These are phyloP conservation scores for Royoungia palumana DNA, from an alignment of 768 basidiomycete genomes.

Conservation along the genomic window DNA sequence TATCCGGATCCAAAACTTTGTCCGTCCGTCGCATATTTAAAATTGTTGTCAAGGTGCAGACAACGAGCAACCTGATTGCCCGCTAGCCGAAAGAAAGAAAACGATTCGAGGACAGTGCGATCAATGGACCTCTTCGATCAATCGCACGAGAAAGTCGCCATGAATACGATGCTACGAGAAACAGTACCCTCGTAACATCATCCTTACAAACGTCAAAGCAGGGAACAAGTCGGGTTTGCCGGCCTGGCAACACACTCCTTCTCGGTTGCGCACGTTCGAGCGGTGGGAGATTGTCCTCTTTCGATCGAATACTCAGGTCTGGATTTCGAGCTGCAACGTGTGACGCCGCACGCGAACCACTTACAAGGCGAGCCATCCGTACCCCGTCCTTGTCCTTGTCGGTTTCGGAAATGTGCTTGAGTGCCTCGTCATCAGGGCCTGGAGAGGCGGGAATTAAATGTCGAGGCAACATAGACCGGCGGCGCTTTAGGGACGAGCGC, in stretches of 20 bases:
- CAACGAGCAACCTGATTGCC: no score
- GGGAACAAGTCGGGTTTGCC: conserved; percentile 26
- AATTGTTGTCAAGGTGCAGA: no score
- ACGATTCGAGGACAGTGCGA: no score
- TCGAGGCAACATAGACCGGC: conserved; percentile 71
- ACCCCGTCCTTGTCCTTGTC: conserved; percentile 30
- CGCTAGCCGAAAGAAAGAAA: no score
- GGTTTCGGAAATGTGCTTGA: conserved; percentile 20
- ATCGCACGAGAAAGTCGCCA: no score
- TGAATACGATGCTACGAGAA: no score
- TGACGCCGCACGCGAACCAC: conserved; percentile 6
- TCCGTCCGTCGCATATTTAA: no score
- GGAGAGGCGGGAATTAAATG: conserved; percentile 39
- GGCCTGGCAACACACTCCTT: conserved; percentile 23
- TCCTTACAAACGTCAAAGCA: background rate
- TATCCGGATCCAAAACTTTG: no score
- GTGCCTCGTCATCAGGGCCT: conserved; percentile 5
- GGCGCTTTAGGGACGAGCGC: conserved; percentile 46
- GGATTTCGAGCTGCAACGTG: conserved; percentile 20
- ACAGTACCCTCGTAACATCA: no score
- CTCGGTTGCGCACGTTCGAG: conserved; percentile 57
- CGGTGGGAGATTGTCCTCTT: conserved; percentile 60
- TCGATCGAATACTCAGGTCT: conserved; percentile 21
- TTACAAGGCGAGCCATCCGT: conserved; percentile 22
- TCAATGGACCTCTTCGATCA: no score